Evolutionary conservation across 371 early-diverging fungal species (phyloP), one percentile per base, ranked within the genome.

Genomic region (Cokeromyces recurvatus): DNA sequence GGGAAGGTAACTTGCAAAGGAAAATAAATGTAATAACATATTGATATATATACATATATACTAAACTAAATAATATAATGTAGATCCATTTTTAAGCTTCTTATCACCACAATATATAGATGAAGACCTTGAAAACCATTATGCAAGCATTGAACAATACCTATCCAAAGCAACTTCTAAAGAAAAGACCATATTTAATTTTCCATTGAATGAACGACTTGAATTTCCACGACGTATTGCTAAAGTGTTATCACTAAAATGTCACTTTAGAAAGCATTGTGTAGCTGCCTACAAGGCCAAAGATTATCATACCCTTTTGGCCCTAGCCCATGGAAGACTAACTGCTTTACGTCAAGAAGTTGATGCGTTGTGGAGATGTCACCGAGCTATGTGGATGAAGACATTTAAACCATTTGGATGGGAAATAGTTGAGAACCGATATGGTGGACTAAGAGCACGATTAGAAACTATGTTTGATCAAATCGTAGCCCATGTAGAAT

Each of bases 351-450:
- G 79, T 15, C 71, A 77, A 25, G 84, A 83, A 11, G 78, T 85
- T 14, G 81, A 85, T 39, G 70, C 61, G 27, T 76, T 92, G 23
- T 89, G 90, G 89, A 75, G 75, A 36, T 86, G 77, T 51, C 92
- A 92, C 58, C 83, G 92, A 4, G 62, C 69, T 6, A 49, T 87
- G 51, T 92, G 92, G 92, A 75, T 81, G 57, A 67, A 73, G 43
- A 83, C 79, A 44, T 85, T 84, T 62, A 87, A 87, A 48, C 90
- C 92, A 1, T 89, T 89, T 76, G 92, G 92, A 2, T 85, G 87
- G 83, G 92, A 92, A 54, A 78, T 87, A 0, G 48, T 92, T 3
- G 91, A 92, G 53, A 59, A 83, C 44, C 80, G 92, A 25, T 92
- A 92, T 58, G 92, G 92, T 40, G 90, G 86, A 2, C 49, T 89